Evolutionary conservation across 192 early-diverging fungal genomes (phyloP), one percentile per base, ranked within the genome.

Genomic region (Coemansia sp.): DNA sequence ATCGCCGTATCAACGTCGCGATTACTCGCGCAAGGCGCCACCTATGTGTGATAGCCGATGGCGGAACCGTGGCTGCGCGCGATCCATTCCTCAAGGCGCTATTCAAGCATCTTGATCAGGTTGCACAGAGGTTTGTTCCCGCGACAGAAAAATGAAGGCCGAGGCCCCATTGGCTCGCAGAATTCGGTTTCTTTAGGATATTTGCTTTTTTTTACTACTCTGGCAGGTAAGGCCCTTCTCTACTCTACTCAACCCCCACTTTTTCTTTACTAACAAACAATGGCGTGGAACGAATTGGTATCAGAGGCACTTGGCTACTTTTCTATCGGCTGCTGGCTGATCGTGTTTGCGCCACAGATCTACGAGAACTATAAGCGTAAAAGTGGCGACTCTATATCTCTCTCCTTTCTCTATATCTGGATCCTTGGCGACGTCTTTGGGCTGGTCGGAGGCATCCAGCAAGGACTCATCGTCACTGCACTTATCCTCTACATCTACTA

Each of bases 1-100:
- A 82, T 31, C 77, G 92, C 36, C 82, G 94, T 43, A 72, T 95
- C 53, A 95, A 94, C 74, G 91, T 94, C 57, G 94, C 92, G 3
- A 85, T 96, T 66, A 96, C 94, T 11, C 50, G 24, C 13, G 50
- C 24, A 5, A 9, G 50, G 50, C 50, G 50, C 0, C 50, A 51
- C 3, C 50, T 51, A 0, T 51, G 23, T 9, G 50, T 51, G 24
- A 28, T 51, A 51, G 50, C 50, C 50, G 50, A 51, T 51, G 50
- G 50, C 50, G 24, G 18, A 11, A 51, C 50, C 24, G 24, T 51
- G 50, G 50, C 50, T 14, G 23, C 50, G 9, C 24, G 13, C 50
- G 50, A 51, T 14, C 50, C 50, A 23, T 51, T 51, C 24, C 50
- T 51, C 50, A 51, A 51, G 50, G 50, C 50, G 11, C 18, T 51